These are phyloP conservation scores for Rhodotorula paludigena DNA, from an alignment of 768 basidiomycete species.

Conservation along the genomic window DNA sequence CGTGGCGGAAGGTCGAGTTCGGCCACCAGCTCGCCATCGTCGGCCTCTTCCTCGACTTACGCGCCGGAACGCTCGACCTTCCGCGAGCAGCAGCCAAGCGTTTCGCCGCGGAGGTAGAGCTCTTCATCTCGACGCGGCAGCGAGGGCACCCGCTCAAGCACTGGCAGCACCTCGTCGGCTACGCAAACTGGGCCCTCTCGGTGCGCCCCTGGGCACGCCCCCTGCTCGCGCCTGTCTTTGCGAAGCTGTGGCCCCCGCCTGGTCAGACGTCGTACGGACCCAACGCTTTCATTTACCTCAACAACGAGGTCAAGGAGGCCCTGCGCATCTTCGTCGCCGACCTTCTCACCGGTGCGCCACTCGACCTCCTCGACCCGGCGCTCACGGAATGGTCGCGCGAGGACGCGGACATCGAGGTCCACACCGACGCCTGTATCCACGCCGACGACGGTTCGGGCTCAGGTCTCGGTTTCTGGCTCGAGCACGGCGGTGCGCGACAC, in stretches of 20 bases:
- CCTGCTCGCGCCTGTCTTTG: not conserved
- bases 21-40: not conserved
- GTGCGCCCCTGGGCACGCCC: not conserved
- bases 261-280: not conserved
- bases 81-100: not conserved
- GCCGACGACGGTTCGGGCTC: not conserved
- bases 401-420: not conserved
- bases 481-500: not conserved
- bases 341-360: not conserved
- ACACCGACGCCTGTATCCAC: not conserved
- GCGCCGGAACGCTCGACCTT: not conserved
- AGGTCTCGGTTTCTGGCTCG: not conserved
- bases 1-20: not conserved
- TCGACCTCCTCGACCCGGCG: not conserved
- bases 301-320: not conserved
- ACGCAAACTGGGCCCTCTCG: not conserved
- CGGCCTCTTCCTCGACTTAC: slow-evolving; percentile 2
- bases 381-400: not conserved
- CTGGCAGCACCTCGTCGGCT: not conserved
- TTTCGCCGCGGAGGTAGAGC: not conserved
- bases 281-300: not conserved
- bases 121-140: not conserved
- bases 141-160: not conserved
- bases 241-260: not conserved
- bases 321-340: not conserved